Percentiles rank a stretch among this genome's conserved stretches.
These are phyloP conservation scores for Myrica gale DNA, from an alignment of 306 rosid genomes.

Conservation along the genomic window DNA sequence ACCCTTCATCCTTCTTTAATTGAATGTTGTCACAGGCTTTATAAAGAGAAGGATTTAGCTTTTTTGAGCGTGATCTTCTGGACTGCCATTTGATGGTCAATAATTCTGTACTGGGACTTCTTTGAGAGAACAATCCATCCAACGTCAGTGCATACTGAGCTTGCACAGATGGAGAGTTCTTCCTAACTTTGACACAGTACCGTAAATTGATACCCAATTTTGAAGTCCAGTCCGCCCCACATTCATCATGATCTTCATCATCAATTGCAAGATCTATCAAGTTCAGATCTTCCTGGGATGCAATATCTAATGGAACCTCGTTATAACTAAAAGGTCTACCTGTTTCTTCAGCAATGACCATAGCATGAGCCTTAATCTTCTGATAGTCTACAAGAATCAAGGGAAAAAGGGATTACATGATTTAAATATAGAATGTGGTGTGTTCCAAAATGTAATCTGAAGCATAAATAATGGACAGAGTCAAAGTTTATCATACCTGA, in stretches of 20 bases:
- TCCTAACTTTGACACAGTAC: constrained; percentile 69
- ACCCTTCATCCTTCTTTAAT: constrained; percentile 45
- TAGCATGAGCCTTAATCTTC: constrained; percentile 87
- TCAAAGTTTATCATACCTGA: constrained; percentile 58
- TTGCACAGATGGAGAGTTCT: constrained; percentile 62
- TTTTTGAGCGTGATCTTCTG: constrained; percentile 72
- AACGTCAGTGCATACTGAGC: constrained; percentile 60
- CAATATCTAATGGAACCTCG: constrained; percentile 69
- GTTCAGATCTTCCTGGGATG: constrained; percentile 73
- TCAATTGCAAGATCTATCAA: constrained; percentile 88
- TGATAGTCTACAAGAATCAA: constrained; percentile 67
- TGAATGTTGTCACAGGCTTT: constrained; percentile 41
- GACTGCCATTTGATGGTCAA: constrained; percentile 61
- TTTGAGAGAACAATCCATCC: constrained; percentile 57
- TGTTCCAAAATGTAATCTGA: not conserved
- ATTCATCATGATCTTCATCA: constrained; percentile 54
- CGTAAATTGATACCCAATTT: constrained; percentile 77
- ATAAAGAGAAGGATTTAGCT: constrained; percentile 34
- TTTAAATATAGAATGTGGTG: constrained; percentile 20
- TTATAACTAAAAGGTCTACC: constrained; percentile 60
- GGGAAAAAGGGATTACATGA: not conserved
- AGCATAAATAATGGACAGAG: not conserved
- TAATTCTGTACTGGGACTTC: constrained; percentile 35
- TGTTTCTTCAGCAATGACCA: constrained; percentile 80
- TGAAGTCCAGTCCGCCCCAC: constrained; percentile 91